phyloP scores from a whole-genome alignment of 129 eudicot genomes.

The Saposhnikovia divaricata region DNA sequence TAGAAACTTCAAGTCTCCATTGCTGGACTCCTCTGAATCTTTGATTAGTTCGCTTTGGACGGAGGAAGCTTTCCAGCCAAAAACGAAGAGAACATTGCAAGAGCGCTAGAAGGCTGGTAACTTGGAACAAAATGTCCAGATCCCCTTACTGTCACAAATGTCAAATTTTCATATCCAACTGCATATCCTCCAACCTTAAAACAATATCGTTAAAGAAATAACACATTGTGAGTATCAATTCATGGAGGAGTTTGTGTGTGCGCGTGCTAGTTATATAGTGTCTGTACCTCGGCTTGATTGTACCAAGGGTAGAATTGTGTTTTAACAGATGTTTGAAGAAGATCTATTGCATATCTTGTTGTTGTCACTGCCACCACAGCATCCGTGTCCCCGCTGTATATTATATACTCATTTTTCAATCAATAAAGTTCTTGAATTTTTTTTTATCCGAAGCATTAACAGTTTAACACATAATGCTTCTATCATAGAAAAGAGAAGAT shows the following conservation, averaged over 20 bases:
- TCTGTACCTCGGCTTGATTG: constrained; percentile 38
- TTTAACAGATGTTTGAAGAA: constrained; percentile 31
- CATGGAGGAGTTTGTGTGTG: not conserved
- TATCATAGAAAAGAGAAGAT: not conserved
- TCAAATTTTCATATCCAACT: constrained; percentile 42
- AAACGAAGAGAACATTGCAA: constrained; percentile 42
- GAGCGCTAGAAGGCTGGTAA: constrained; percentile 50
- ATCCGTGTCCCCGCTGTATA: constrained; percentile 56
- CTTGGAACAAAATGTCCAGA: constrained; percentile 65
- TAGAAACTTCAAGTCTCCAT: too few species aligned
- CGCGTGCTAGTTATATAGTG: not conserved
- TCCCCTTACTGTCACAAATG: constrained; percentile 20
- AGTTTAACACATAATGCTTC: not conserved
- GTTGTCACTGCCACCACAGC: constrained; percentile 41
- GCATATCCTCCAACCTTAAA: constrained; percentile 52
- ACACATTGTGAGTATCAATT: not conserved
- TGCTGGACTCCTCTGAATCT: too few species aligned
- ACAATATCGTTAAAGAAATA: not conserved
- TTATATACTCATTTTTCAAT: not conserved
- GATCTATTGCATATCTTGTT: constrained; percentile 32
- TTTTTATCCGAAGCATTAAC: too few species aligned
- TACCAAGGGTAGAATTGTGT: constrained; percentile 56
- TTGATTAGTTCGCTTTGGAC: not conserved
- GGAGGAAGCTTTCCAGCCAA: constrained; percentile 46
- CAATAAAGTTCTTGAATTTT: too few species aligned